Conservation (phyloP, 306 rosid genomes). For the Oemleria cerasiformis region DNA sequence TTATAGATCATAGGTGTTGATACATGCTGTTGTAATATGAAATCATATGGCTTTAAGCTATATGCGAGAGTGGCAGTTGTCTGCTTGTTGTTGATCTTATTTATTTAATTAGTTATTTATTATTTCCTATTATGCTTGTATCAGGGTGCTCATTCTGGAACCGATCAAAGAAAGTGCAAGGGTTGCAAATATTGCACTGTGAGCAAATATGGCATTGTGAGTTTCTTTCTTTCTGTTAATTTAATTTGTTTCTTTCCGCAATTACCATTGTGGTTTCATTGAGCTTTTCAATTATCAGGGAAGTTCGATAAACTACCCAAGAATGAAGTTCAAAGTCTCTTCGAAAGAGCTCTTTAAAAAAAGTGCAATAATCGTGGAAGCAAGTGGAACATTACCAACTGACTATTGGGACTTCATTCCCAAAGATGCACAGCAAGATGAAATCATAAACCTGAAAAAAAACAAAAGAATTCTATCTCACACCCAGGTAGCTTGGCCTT, state of each 20-base stretch:
- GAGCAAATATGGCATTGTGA: slow-evolving; percentile 52
- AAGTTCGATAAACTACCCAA: slow-evolving; percentile 52
- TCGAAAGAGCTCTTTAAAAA: slow-evolving; percentile 54
- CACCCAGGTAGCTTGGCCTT: slow-evolving; percentile 54
- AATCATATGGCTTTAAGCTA: not conserved
- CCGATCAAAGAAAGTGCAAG: slow-evolving; percentile 27
- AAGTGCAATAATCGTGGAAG: slow-evolving; percentile 70
- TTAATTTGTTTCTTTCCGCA: slow-evolving; percentile 10
- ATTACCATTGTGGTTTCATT: slow-evolving; percentile 12
- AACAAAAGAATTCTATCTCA: slow-evolving; percentile 73
- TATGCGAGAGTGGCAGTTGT: slow-evolving; percentile 8
- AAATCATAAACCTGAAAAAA: slow-evolving; percentile 29
- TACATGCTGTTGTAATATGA: not conserved
- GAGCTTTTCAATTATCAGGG: slow-evolving; percentile 47
- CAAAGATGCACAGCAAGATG: slow-evolving; percentile 61
- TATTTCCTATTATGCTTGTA: slow-evolving; percentile 28
- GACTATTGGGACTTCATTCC: slow-evolving; percentile 88
- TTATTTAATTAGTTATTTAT: slow-evolving; percentile 1
- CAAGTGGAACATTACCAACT: slow-evolving; percentile 48
- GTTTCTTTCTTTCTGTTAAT: slow-evolving; percentile 32
- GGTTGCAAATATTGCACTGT: slow-evolving; percentile 82
- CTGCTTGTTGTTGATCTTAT: slow-evolving; percentile 25
- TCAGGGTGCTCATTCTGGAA: slow-evolving; percentile 48
- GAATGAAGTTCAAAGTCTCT: slow-evolving; percentile 74
- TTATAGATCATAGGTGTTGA: not conserved